Percentiles rank a stretch among this genome's conserved stretches.
Evolutionary conservation across 441 rosid genomes (phyloP).

Genomic region (Jatropha multifida): DNA sequence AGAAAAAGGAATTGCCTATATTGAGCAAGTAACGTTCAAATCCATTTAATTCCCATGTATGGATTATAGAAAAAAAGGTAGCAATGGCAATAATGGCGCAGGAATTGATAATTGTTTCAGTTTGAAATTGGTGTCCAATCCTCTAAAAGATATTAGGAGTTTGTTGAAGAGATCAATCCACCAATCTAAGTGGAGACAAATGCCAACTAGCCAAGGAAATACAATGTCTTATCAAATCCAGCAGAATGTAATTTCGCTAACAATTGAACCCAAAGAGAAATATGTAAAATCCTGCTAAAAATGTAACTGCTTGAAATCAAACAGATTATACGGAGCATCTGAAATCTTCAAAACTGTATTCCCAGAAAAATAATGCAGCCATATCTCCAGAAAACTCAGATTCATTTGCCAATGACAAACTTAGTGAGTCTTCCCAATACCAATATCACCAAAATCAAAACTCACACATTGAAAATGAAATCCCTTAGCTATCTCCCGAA

Average conservation of each 20-base stretch:
- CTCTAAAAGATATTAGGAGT: not conserved
- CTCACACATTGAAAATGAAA: slow-evolving; percentile 30
- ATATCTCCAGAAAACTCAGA: slow-evolving; percentile 50
- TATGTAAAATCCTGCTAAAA: not conserved
- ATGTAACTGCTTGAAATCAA: not conserved
- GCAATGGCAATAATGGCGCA: not conserved
- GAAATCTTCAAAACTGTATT: slow-evolving; percentile 35
- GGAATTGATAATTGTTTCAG: not conserved
- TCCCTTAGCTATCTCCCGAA: not conserved
- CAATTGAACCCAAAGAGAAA: not conserved
- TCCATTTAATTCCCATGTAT: not conserved
- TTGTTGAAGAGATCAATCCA: not conserved
- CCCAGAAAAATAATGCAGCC: slow-evolving; percentile 38
- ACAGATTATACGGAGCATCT: slow-evolving; percentile 3
- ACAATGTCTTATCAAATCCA: slow-evolving; percentile 4
- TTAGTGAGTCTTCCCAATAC: slow-evolving; percentile 26
- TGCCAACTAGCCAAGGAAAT: slow-evolving; percentile 10
- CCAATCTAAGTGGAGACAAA: slow-evolving; percentile 7
- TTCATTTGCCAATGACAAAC: slow-evolving; percentile 46
- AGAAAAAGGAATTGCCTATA: not conserved
- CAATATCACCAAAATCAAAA: slow-evolving; percentile 21
- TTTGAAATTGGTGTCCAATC: not conserved
- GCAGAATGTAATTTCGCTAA: not conserved
- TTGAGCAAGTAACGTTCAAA: slow-evolving; percentile 4
- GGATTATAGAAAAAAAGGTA: not conserved